These are phyloP conservation scores for Glonium stellatum DNA, from an alignment of 495 filamentous ascomycete species.

Conservation along the genomic window DNA sequence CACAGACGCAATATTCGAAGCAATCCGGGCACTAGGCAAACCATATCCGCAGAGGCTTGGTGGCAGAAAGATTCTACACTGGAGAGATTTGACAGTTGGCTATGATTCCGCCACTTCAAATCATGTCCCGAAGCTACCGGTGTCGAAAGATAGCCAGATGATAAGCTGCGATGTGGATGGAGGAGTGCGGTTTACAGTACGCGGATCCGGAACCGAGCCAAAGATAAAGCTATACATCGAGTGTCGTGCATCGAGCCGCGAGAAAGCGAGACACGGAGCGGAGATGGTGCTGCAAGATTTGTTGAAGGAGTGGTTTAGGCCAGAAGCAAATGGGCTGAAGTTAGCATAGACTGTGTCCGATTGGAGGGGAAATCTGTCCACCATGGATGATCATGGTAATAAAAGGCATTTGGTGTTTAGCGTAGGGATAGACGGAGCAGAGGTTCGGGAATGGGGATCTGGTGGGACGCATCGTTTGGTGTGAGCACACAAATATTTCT, in stretches of 20 bases:
- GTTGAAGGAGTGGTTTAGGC: conserved; percentile 51
- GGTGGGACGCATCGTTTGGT: too few relatives aligned
- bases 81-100: conserved; percentile 62
- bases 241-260: conserved; percentile 24
- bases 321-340: conserved; percentile 24
- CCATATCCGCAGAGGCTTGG: conserved; percentile 44
- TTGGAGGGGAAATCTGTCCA: too few relatives aligned
- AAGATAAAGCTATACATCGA: conserved; percentile 43
- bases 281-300: conserved; percentile 48
- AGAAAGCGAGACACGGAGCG: conserved; percentile 47
- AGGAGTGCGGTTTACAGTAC: conserved; percentile 57
- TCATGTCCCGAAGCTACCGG: conserved; percentile 51
- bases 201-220: conserved; percentile 66
- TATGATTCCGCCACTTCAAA: conserved; percentile 54
- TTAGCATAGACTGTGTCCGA: conserved; percentile 15
- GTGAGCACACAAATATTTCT: too few relatives aligned
- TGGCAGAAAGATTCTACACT: conserved; percentile 47
- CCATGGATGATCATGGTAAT: too few relatives aligned
- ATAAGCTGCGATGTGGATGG: conserved; percentile 61
- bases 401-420: background rate
- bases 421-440: background rate
- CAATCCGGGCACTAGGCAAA: conserved; percentile 45
- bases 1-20: conserved; percentile 49
- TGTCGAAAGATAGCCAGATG: conserved; percentile 58
- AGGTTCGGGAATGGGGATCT: background rate